phyloP scores from a whole-genome alignment of 768 basidiomycete species.

The Mycena rosella region DNA sequence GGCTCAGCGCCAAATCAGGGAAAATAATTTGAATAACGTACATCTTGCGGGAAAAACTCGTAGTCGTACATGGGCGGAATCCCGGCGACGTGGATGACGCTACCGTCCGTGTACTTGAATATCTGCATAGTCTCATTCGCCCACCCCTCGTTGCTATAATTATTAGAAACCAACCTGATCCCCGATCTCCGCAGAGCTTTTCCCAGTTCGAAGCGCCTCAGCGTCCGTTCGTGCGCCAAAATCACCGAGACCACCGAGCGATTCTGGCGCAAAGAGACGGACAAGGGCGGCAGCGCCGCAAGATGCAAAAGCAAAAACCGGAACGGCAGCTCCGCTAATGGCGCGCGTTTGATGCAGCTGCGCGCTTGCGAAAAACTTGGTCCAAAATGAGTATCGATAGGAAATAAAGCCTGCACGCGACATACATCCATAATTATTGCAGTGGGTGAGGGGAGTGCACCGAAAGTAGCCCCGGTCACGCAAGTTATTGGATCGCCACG shows the following conservation, averaged over 20 bases:
- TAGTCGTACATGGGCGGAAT: constrained; percentile 42
- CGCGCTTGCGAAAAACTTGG: no score
- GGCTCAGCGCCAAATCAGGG: no score
- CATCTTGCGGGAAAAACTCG: constrained; percentile 38
- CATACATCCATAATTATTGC: no score
- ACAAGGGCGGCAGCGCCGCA: constrained; percentile 24
- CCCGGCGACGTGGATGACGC: constrained; percentile 36
- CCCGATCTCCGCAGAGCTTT: constrained; percentile 27
- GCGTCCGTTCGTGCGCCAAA: constrained; percentile 29
- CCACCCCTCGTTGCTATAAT: not conserved
- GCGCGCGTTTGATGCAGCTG: constrained; percentile 32
- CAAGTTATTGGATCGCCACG: constrained; percentile 28
- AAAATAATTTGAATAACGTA: not conserved
- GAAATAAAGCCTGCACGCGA: no score
- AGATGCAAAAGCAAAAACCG: constrained; percentile 33
- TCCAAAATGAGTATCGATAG: no score
- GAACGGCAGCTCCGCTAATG: constrained; percentile 34
- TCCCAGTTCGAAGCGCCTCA: constrained; percentile 29
- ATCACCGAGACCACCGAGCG: constrained; percentile 38
- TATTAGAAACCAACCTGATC: constrained; percentile 27
- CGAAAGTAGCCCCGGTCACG: not conserved
- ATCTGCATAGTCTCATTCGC: constrained; percentile 26
- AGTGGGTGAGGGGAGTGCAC: no score
- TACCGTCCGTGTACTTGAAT: constrained; percentile 35
- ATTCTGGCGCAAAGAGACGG: constrained; percentile 37